Base-by-base conservation (phyloP, 495 filamentous ascomycete species). In the Penicillium roqueforti region DNA sequence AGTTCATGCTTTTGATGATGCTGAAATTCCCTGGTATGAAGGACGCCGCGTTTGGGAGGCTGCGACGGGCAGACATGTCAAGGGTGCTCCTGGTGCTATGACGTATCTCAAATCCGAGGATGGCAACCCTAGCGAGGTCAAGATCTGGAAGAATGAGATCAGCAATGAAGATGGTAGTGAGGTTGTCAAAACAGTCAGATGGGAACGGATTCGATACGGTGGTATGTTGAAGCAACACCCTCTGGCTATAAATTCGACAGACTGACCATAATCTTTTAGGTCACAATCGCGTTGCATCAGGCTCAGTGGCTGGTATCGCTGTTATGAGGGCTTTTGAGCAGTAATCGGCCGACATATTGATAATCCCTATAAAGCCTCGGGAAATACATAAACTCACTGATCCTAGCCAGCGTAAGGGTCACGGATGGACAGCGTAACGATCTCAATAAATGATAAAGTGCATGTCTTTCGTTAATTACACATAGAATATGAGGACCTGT, bases 1-100 rank as follows among this genome's bases (percentile, higher is more conserved):
- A 19, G 76, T 95, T 10, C 89, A 92, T 63, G 83, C 89, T 14
- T 77, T 73, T 47, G 81, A 92, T 59, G 89, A 95, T 67, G 74
- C 72, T 40, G 87, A 92, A 52, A 92, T 95, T 59, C 84, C 88
- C 0, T 88, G 78, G 68, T 65, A 68, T 28, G 73, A 78, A 61
- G 73, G 74, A 3, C 63, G 70, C 59, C 50, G 79, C 79, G 69
- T 83, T 70, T 67, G 80, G 88, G 59, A 66, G 48, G 61, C 62
- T 49, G 72, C 68, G 18, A 74, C 67, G 6, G 71, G 69, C 4
- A 58, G 65, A 23, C 80, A 81, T 53, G 68, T 68, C 19, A 68
- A 77, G 7, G 79, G 79, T 28, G 80, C 79, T 3, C 76, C 75
- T 53, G 87, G 84, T 5, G 65, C 68, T 14, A 60, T 79, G 4